Conservation (phyloP, 371 early-diverging fungal species). For the Apophysomyces sp. region DNA sequence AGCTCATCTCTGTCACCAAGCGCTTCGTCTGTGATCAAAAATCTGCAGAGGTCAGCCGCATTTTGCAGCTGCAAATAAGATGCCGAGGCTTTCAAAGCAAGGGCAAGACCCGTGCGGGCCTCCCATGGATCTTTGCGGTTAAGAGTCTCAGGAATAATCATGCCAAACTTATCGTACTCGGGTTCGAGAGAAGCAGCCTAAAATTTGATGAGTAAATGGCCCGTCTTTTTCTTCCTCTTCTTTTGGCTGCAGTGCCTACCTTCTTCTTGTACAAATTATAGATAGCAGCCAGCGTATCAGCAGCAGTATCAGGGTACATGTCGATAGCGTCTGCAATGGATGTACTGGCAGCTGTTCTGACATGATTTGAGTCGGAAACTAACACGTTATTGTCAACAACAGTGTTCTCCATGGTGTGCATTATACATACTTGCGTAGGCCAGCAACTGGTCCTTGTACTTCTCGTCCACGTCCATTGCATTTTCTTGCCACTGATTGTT, state of each 20-base stretch:
- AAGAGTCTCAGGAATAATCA: slow-evolving; percentile 84
- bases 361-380: slow-evolving; percentile 57
- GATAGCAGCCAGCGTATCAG: slow-evolving; percentile 48
- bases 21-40: slow-evolving; percentile 81
- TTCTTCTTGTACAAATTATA: slow-evolving; percentile 56
- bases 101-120: slow-evolving; percentile 81
- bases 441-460: slow-evolving; percentile 55
- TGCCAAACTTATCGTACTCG: slow-evolving; percentile 89
- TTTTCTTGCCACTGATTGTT: slow-evolving; percentile 79
- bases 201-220: background rate
- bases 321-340: slow-evolving; percentile 68
- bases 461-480: slow-evolving; percentile 57
- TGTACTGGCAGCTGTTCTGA: slow-evolving; percentile 72
- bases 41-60: slow-evolving; percentile 63
- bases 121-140: slow-evolving; percentile 81
- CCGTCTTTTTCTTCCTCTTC: slow-evolving; percentile 29
- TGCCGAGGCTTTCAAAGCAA: slow-evolving; percentile 71
- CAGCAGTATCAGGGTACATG: slow-evolving; percentile 48
- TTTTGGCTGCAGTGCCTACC: slow-evolving; percentile 10
- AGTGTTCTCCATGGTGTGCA: slow-evolving; percentile 4
- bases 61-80: slow-evolving; percentile 59
- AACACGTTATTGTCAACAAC: slow-evolving; percentile 19
- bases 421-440: slow-evolving; percentile 36
- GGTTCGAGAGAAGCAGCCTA: slow-evolving; percentile 80
- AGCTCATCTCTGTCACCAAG: slow-evolving; percentile 82